Percentiles rank a stretch among this genome's conserved stretches.
phyloP scores from a whole-genome alignment of 2,329 filamentous ascomycete genomes.

The Aspergillus clavatus region DNA sequence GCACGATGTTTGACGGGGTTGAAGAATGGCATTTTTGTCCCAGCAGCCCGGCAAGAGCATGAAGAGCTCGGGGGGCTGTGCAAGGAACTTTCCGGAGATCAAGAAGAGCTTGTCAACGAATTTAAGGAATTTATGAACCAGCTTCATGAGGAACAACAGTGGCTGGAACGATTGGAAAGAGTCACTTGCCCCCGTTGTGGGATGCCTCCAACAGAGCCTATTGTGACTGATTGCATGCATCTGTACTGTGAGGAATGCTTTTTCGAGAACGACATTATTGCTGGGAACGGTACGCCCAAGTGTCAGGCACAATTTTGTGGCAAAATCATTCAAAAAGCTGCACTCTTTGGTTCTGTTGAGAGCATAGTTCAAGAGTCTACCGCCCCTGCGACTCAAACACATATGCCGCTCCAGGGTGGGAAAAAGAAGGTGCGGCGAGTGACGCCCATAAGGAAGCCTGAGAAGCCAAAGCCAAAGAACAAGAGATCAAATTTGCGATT shows the following conservation, averaged over 20 bases:
- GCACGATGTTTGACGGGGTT: constrained; percentile 28
- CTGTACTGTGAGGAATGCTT: neutral
- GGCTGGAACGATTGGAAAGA: constrained; percentile 33
- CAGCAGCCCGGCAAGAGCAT: neutral
- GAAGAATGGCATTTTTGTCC: constrained; percentile 1
- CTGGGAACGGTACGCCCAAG: neutral
- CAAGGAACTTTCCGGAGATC: constrained; percentile 4
- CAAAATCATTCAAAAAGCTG: constrained; percentile 11
- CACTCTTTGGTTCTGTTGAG: constrained; percentile 8
- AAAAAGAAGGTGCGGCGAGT: no score
- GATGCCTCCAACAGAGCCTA: constrained; percentile 34
- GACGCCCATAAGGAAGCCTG: no score
- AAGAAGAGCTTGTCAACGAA: constrained; percentile 24
- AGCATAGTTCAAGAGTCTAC: neutral
- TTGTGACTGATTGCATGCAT: constrained; percentile 34
- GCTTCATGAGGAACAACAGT: constrained; percentile 28
- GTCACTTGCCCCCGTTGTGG: constrained; percentile 43
- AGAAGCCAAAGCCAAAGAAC: no score
- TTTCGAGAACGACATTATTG: neutral
- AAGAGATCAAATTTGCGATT: no score
- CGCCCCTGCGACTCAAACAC: no score
- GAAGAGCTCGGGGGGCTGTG: neutral
- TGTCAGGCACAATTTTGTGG: constrained; percentile 8
- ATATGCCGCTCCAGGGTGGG: no score
- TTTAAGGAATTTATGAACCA: constrained; percentile 40